A percentile compares a stretch with the other conserved stretches of the same genome.
phyloP scores from a whole-genome alignment of 2,329 filamentous ascomycete species.

The Aspergillus neoniger region DNA sequence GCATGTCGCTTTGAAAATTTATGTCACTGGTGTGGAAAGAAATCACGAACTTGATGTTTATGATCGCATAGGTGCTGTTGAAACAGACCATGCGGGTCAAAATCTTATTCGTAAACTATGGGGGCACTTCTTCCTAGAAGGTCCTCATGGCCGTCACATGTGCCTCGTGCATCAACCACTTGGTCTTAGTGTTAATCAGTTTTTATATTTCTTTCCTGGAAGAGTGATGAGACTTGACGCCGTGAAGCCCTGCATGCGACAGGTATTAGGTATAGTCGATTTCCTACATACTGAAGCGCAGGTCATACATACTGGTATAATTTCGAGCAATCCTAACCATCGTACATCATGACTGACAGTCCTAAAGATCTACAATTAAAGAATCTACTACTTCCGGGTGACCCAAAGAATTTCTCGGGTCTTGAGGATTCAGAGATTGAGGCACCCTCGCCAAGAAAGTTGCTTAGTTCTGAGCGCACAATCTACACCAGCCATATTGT shows the following conservation, averaged over 20 bases:
- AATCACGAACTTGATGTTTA: neutral
- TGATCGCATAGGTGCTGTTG: neutral
- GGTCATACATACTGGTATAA: neutral
- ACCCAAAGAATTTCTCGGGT: neutral
- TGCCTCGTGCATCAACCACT: neutral
- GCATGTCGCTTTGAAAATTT: neutral
- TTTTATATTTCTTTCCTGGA: neutral
- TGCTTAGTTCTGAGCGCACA: neutral
- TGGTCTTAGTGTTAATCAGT: neutral
- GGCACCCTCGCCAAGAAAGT: neutral
- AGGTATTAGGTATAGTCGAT: neutral
- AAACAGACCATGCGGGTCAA: neutral
- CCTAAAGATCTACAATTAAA: neutral
- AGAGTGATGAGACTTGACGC: neutral
- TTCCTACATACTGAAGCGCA: neutral
- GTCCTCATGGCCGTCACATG: neutral
- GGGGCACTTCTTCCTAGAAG: neutral
- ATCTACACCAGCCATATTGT: neutral
- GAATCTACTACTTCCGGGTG: neutral
- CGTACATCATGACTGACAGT: neutral
- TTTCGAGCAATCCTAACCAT: neutral
- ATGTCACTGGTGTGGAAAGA: neutral
- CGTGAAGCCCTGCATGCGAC: neutral
- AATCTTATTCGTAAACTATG: neutral
- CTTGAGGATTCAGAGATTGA: neutral